Evolutionary conservation across 2,329 filamentous ascomycete species (phyloP), one percentile per base, ranked within the genome.

Genomic region (Aspergillus ibericus): DNA sequence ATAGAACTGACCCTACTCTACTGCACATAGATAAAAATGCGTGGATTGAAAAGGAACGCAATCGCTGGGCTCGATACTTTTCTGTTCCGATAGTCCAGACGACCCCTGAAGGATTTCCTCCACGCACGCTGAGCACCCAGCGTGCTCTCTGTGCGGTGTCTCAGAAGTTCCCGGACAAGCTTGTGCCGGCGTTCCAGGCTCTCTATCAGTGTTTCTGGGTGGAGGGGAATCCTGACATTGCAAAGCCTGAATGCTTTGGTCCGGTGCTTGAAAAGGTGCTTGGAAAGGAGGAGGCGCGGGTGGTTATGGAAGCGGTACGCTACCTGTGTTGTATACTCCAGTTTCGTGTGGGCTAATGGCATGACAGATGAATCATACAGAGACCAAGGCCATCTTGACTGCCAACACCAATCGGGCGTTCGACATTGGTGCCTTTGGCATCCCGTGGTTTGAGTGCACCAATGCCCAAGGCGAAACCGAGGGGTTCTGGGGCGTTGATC

Each of bases 401-500:
- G 72, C 72, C 22, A 85, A 84, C 58, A 85, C 83, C 1, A 77
- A 84, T 13, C 62, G 69, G 52, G 82, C 83, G 1, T 75, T 86
- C 22, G 71, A 73, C 22, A 76, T 80, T 22, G 85, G 83, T 1
- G 83, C 82, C 1, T 88, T 88, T 75, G 85, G 85, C 1, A 66
- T 87, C 54, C 85, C 85, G 2, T 88, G 83, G 81, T 83, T 85
- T 66, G 72, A 76, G 70, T 85, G 83, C 54, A 83, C 79, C 50
- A 84, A 86, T 69, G 53, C 70, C 6, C 73, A 82, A 52, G 84
- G 84, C 0, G 71, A 82, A 66, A 83, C 70, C 36, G 83, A 86
- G 62, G 72, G 72, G 0, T 87, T 83, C 64, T 88, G 83, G 82
- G 85, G 85, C 0, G 80, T 87, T 13, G 85, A 87, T 74, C 83